Percentiles rank a stretch among this genome's conserved stretches.
These are phyloP conservation scores for Casuarina equisetifolia DNA, from an alignment of 306 rosid species.

Conservation along the genomic window DNA sequence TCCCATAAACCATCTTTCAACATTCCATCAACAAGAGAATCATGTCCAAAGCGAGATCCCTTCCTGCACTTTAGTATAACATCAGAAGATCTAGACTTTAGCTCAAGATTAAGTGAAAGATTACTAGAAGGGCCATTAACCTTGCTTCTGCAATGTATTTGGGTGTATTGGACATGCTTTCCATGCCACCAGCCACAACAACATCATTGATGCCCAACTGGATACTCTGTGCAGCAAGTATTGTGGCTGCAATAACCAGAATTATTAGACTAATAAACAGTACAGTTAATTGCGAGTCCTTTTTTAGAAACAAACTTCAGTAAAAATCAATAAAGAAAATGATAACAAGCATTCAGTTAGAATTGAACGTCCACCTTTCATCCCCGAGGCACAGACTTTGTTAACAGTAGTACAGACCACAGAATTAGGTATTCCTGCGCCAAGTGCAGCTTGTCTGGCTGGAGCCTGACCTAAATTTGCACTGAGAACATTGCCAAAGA, in stretches of 20 bases:
- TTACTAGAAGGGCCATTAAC: conserved; percentile 39
- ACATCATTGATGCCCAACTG: conserved; percentile 90
- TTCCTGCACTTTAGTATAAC: conserved; percentile 65
- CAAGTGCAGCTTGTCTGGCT: conserved; percentile 96
- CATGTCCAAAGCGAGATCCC: conserved; percentile 98
- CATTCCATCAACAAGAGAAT: conserved; percentile 96
- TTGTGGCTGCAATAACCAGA: conserved; percentile 63
- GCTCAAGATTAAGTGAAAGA: conserved; percentile 15
- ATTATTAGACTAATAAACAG: not conserved
- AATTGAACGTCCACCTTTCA: conserved; percentile 63
- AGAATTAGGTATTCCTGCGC: conserved; percentile 88
- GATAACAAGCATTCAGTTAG: conserved; percentile 5
- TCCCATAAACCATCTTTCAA: conserved; percentile 97
- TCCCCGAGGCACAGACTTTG: conserved; percentile 98
- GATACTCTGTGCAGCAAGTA: conserved; percentile 98
- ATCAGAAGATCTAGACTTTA: conserved; percentile 31
- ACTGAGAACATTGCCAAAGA: conserved; percentile 92
- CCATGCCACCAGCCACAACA: conserved; percentile 99
- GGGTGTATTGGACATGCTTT: conserved; percentile 94
- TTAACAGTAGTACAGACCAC: conserved; percentile 86
- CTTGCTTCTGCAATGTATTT: conserved; percentile 97
- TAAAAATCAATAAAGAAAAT: not conserved
- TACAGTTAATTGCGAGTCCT: conserved; percentile 1
- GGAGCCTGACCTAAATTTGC: conserved; percentile 99
- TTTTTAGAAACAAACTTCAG: not conserved